Evolutionary conservation across 2,329 filamentous ascomycete species (phyloP), one percentile per base, ranked within the genome.

Genomic region (Aspergillus calidoustus): DNA sequence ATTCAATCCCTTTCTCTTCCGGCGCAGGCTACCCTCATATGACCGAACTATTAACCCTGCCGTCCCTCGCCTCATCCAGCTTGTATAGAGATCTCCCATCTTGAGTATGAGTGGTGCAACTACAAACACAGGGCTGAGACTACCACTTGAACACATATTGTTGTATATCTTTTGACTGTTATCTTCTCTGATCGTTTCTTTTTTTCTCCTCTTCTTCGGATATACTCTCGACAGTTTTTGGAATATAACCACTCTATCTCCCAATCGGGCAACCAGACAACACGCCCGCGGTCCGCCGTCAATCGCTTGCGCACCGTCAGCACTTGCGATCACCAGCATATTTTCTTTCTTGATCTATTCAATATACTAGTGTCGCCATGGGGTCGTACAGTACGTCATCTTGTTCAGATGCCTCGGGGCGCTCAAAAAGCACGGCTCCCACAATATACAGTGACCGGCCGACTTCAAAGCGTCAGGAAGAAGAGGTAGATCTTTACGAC

Each of bases 341-440:
- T 46, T 38, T 52, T 57, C 50, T 50, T 57, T 31, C 25, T 19
- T 47, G 31, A 6, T 25, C 43, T 43, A 43, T 46, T 23, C 51
- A 57, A 54, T 57, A 38, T 44, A 60, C 61, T 62, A 60, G 56
- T 57, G 61, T 30, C 59, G 66, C 51, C 50, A 76, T 77, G 74
- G 69, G 68, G 22, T 70, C 72, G 28, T 71, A 70, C 60, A 69
- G 69, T 54, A 59, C 57, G 59, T 62, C 50, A 44, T 67, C 70
- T 34, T 69, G 66, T 63, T 71, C 71, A 62, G 67, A 63, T 49
- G 64, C 69, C 41, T 80, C 78, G 23, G 67, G 72, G 52, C 71
- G 69, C 19, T 78, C 78, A 8, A 73, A 71, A 68, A 80, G 77
- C 64, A 80, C 78, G 23, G 74, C 71, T 34, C 73, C 74, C 19